A percentile compares a stretch with the other conserved stretches of the same genome.
Evolutionary conservation across 306 rosid genomes (phyloP).

Genomic region (Carpinus viminea): DNA sequence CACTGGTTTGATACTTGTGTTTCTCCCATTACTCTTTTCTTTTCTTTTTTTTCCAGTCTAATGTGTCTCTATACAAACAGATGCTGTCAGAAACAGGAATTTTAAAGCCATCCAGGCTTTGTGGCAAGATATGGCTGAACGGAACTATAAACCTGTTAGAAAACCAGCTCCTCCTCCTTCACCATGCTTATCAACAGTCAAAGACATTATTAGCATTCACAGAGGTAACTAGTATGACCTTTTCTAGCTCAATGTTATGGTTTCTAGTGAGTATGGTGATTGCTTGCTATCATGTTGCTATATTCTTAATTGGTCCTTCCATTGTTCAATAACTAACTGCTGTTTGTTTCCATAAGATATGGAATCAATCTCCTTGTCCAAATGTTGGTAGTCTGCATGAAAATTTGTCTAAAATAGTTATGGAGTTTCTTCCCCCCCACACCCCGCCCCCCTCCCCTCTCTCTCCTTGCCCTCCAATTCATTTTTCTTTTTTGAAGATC

Average conservation of each 20-base stretch:
- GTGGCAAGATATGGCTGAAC: conserved; percentile 90
- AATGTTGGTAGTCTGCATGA: neutral
- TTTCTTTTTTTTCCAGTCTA: neutral
- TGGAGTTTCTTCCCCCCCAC: neutral
- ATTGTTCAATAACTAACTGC: neutral
- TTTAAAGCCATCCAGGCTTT: conserved; percentile 87
- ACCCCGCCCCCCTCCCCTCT: too few species aligned
- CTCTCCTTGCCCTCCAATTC: neutral
- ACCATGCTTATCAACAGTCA: conserved; percentile 25
- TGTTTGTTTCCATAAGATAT: neutral
- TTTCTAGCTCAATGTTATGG: neutral
- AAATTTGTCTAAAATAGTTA: neutral
- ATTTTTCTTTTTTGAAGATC: neutral
- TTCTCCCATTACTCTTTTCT: neutral
- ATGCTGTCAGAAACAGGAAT: conserved; percentile 63
- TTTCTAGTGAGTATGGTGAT: neutral
- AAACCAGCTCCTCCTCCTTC: conserved; percentile 40
- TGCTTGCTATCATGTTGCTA: neutral
- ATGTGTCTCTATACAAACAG: conserved; percentile 39
- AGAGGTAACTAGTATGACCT: conserved; percentile 47
- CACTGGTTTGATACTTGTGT: neutral
- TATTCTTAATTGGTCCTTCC: neutral
- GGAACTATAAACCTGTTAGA: conserved; percentile 37
- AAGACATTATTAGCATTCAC: conserved; percentile 26
- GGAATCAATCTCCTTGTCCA: neutral